Evolutionary conservation across 345 rosid genomes (phyloP).

Genomic region (Citrus reticulata): DNA sequence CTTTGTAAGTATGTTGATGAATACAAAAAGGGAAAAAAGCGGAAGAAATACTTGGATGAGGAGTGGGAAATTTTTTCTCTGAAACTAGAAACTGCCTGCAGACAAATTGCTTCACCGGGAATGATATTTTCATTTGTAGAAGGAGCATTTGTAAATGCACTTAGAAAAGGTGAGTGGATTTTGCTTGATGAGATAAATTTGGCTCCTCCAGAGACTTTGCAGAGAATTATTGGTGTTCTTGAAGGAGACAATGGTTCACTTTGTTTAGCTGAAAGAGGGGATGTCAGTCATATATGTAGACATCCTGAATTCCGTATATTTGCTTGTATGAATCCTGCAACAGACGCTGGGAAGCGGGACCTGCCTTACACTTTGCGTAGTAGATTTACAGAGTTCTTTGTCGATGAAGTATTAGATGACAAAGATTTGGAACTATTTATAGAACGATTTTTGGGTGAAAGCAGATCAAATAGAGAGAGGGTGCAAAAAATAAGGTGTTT

Average conservation of each 20-base stretch:
- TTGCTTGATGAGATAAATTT: slow-evolving; percentile 96
- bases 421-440: slow-evolving; percentile 73
- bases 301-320: slow-evolving; percentile 77
- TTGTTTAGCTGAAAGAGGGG: slow-evolving; percentile 96
- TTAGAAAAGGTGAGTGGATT: slow-evolving; percentile 88
- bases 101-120: slow-evolving; percentile 73
- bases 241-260: slow-evolving; percentile 89
- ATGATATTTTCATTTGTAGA: slow-evolving; percentile 94
- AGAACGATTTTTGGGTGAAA: slow-evolving; percentile 60
- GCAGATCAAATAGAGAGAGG: slow-evolving; percentile 41
- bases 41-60: slow-evolving; percentile 57
- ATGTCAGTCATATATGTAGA: slow-evolving; percentile 59
- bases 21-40: slow-evolving; percentile 36
- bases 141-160: slow-evolving; percentile 90
- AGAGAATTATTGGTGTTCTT: slow-evolving; percentile 85
- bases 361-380: slow-evolving; percentile 68
- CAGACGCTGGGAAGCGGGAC: slow-evolving; percentile 97
- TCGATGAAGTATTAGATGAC: slow-evolving; percentile 74
- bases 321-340: slow-evolving; percentile 99
- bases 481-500: slow-evolving; percentile 57
- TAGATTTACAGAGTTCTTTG: slow-evolving; percentile 88
- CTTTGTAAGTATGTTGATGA: slow-evolving; percentile 36
- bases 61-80: slow-evolving; percentile 51
- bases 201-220: slow-evolving; percentile 93
- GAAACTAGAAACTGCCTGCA: slow-evolving; percentile 47